phyloP scores from a whole-genome alignment of 106 monocot genomes.

The Dendrobium chrysotoxum region DNA sequence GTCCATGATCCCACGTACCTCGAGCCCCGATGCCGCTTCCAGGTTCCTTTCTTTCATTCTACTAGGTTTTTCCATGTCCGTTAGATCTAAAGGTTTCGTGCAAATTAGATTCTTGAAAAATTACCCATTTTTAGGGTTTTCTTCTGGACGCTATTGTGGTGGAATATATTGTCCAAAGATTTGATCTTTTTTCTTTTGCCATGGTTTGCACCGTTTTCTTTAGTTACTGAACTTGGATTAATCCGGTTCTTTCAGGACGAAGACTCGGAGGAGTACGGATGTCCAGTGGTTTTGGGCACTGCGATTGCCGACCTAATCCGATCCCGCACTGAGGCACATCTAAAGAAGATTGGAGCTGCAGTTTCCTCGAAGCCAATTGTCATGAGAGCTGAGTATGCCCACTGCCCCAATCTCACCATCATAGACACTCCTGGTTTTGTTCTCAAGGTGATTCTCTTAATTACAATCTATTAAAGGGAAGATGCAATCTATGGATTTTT shows the following conservation, averaged over 20 bases:
- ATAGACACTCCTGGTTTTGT: conserved; percentile 99
- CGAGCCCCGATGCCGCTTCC: conserved; percentile 89
- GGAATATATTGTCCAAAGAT: no score
- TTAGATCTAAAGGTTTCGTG: background rate
- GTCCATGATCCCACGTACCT: conserved; percentile 81
- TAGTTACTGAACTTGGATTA: background rate
- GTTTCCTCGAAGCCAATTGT: conserved; percentile 91
- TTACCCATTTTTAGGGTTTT: background rate
- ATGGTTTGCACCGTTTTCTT: background rate
- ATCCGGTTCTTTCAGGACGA: conserved; percentile 53
- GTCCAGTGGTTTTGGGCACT: conserved; percentile 57
- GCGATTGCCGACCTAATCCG: conserved; percentile 86
- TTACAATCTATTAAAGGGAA: background rate
- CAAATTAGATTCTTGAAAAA: background rate
- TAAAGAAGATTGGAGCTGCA: conserved; percentile 62
- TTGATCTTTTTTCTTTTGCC: background rate
- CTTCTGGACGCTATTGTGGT: no score
- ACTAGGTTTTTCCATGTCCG: no score
- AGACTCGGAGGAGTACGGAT: conserved; percentile 96
- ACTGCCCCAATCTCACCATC: conserved; percentile 96
- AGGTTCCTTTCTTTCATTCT: conserved; percentile 31
- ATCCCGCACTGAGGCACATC: conserved; percentile 74
- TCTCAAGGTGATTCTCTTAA: conserved; percentile 55
- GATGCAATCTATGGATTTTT: no score
- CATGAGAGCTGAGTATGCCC: conserved; percentile 96